Percentiles rank a stretch among this genome's conserved stretches.
Evolutionary conservation across 306 rosid genomes (phyloP).

Genomic region (Casuarina glauca): DNA sequence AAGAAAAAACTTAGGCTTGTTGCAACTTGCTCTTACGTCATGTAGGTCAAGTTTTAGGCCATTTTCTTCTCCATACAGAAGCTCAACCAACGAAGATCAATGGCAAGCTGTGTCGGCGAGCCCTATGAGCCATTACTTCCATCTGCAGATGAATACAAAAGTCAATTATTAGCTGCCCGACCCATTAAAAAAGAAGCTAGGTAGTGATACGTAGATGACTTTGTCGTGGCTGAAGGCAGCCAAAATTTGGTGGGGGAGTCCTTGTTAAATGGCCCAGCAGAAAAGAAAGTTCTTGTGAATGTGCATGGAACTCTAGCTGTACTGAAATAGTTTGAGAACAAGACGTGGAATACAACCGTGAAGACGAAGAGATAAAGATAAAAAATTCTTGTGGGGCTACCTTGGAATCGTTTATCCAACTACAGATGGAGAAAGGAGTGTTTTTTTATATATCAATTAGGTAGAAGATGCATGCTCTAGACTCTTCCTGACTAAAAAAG

Average conservation of each 20-base stretch:
- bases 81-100: not conserved
- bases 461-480: too few species aligned
- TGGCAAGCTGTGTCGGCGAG: not conserved
- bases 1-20: too few species aligned
- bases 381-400: too few species aligned
- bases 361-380: too few species aligned
- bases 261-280: not conserved
- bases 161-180: not conserved
- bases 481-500: not conserved
- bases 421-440: not conserved
- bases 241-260: conserved; percentile 24
- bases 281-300: conserved; percentile 19
- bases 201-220: conserved; percentile 20
- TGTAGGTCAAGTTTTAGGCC: not conserved
- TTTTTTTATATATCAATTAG: too few species aligned
- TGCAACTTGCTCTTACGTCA: too few species aligned
- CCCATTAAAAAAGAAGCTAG: conserved; percentile 1
- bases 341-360: too few species aligned
- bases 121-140: not conserved
- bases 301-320: conserved; percentile 26
- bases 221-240: conserved; percentile 28
- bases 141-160: not conserved
- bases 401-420: not conserved
- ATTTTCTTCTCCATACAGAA: not conserved
- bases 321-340: not conserved